Base-by-base conservation (phyloP, 139 green algal genomes). In the Zygnema circumcarinatum region DNA sequence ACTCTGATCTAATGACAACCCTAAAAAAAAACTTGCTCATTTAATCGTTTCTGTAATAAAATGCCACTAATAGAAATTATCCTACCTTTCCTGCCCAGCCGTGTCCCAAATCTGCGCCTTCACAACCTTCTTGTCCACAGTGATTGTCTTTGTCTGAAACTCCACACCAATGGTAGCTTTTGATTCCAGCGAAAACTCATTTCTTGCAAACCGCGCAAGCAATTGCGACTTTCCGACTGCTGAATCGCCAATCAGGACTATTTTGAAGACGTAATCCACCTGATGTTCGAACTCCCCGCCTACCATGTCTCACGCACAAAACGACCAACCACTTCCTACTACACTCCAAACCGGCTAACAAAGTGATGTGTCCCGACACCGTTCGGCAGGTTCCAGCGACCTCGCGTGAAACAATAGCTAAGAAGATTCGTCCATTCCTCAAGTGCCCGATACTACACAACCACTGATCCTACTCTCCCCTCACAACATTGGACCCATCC, bases 101-200 rank as follows among this genome's bases (percentile, higher is more conserved):
- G 96, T 99, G 89, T 99, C 96, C 96, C 96, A 99, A 41, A 99
- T 98, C 84, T 99, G 96, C 38, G 98, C 91, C 93, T 98, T 98
- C 1, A 98, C 94, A 80, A 93, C 94, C 79, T 98, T 98, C 38
- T 95, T 93, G 39, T 98, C 95, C 0, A 99, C 76, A 40, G 95
- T 87, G 31, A 98, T 92, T 83, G 97, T 98, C 88, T 97, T 98
- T 31, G 98, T 98, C 76, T 98, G 98, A 92, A 99, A 99, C 89
- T 98, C 96, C 67, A 98, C 89, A 7, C 96, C 96, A 52, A 99
- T 99, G 0, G 96, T 99, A 2, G 96, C 98, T 68, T 98, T 98
- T 91, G 98, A 98, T 79, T 93, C 96, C 25, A 94, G 95, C 0
- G 96, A 98, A 89, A 99, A 99, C 11, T 93, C 94, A 90, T 98